Percentiles rank a stretch among this genome's conserved stretches.
phyloP scores from a whole-genome alignment of 2,329 filamentous ascomycete species.

The Diaporthe longicolla region DNA sequence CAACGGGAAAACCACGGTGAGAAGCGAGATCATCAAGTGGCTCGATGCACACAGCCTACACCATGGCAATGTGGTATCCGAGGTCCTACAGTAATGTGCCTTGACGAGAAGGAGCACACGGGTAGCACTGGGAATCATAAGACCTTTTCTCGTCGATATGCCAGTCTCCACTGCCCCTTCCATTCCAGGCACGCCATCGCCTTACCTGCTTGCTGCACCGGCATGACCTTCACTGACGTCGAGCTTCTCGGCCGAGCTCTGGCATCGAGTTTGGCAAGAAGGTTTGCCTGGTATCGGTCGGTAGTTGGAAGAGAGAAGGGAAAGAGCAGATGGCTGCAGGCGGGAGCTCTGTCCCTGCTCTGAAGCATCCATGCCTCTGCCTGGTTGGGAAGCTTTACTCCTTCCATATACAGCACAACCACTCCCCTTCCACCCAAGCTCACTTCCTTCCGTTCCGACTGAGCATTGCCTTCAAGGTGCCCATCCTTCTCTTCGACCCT shows the following conservation, averaged over 20 bases:
- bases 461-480: background rate
- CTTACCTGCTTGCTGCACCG: background rate
- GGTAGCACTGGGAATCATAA: background rate
- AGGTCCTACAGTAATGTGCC: conserved; percentile 34
- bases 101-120: conserved; percentile 31
- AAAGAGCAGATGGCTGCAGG: conserved; percentile 6
- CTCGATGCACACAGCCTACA: background rate
- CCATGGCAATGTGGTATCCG: conserved; percentile 18
- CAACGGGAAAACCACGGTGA: background rate
- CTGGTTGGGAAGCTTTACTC: conserved; percentile 27
- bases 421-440: conserved; percentile 13
- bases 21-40: conserved; percentile 21
- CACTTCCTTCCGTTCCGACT: conserved; percentile 35
- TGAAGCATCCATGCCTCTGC: conserved; percentile 7
- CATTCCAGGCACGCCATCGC: background rate
- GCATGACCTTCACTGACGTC: conserved; percentile 11
- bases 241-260: background rate
- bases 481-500: conserved; percentile 40
- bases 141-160: background rate
- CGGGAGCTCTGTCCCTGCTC: background rate
- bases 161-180: background rate
- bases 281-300: background rate
- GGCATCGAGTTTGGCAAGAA: background rate
- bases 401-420: conserved; percentile 37
- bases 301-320: background rate